phyloP scores from a whole-genome alignment of 306 rosid genomes.

The Inga oerstediana region DNA sequence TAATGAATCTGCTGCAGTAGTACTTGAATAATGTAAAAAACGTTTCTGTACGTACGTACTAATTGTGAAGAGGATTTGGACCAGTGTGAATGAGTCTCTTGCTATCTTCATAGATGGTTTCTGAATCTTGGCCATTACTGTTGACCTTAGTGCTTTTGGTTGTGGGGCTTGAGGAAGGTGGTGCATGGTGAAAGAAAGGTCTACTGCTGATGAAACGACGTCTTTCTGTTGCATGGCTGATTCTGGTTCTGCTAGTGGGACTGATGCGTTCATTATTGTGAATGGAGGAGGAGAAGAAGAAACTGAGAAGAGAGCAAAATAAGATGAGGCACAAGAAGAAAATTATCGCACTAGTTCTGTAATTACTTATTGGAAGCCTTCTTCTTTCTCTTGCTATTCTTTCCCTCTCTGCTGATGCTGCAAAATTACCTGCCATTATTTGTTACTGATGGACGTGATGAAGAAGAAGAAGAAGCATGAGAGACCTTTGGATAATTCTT shows the following conservation, averaged over 20 bases:
- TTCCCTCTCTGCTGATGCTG: constrained; percentile 57
- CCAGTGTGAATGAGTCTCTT: constrained; percentile 88
- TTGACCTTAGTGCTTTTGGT: not conserved
- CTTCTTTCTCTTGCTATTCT: constrained; percentile 43
- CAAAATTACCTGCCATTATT: constrained; percentile 54
- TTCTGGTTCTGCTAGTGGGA: not conserved
- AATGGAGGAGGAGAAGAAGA: constrained; percentile 40
- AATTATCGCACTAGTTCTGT: constrained; percentile 29
- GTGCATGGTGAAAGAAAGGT: constrained; percentile 51
- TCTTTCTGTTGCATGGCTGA: constrained; percentile 25
- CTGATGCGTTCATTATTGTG: constrained; percentile 16
- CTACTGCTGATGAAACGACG: constrained; percentile 36
- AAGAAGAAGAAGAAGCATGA: not conserved
- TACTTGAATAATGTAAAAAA: not conserved
- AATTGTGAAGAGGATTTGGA: constrained; percentile 92
- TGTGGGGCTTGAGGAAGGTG: constrained; percentile 34
- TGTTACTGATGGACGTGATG: not conserved
- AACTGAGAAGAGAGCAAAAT: constrained; percentile 49
- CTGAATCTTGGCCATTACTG: constrained; percentile 29
- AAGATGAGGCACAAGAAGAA: constrained; percentile 66
- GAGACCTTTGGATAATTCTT: not conserved
- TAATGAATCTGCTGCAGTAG: not conserved
- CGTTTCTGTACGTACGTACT: not conserved
- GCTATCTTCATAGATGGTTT: constrained; percentile 51
- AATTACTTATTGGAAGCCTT: constrained; percentile 16